These are phyloP conservation scores for Cystobasidium slooffiae DNA, from an alignment of 1,284 basidiomycete species.

Conservation along the genomic window DNA sequence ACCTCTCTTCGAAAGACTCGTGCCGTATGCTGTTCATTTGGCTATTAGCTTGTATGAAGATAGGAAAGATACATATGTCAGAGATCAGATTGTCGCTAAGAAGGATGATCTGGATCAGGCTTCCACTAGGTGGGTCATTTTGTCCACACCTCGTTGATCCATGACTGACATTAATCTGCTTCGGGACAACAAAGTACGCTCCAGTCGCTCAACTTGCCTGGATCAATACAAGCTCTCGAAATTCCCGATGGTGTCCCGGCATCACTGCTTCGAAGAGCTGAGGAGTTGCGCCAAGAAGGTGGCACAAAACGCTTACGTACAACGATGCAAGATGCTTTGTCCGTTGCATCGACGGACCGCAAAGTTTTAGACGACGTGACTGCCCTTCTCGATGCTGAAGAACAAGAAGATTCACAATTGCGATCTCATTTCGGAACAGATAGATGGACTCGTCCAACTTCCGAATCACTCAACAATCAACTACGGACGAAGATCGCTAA, in stretches of 20 bases:
- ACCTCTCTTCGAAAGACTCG: conserved; percentile 73
- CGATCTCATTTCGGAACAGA: conserved; percentile 61
- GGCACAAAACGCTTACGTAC: conserved; percentile 73
- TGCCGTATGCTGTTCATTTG: conserved; percentile 84
- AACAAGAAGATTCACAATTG: conserved; percentile 76
- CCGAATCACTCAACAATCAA: conserved; percentile 76
- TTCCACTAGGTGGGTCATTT: conserved; percentile 65
- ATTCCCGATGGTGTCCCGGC: conserved; percentile 85
- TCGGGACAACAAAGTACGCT: conserved; percentile 64
- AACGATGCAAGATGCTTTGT: conserved; percentile 73
- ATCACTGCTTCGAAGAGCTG: conserved; percentile 80
- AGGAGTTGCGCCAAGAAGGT: conserved; percentile 78
- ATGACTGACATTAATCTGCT: neutral
- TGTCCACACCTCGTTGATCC: too few relatives aligned
- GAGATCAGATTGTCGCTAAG: conserved; percentile 68
- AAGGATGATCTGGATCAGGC: conserved; percentile 71
- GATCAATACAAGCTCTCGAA: conserved; percentile 84
- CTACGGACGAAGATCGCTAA: conserved; percentile 71
- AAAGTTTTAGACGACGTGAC: conserved; percentile 74
- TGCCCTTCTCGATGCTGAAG: conserved; percentile 85
- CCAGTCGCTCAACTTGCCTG: conserved; percentile 77
- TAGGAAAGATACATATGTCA: conserved; percentile 73
- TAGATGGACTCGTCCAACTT: conserved; percentile 65
- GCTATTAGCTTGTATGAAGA: conserved; percentile 91
- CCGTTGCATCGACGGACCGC: conserved; percentile 68